Base-by-base conservation (phyloP, 2,329 filamentous ascomycete genomes). In the Botrytis paeoniae region DNA sequence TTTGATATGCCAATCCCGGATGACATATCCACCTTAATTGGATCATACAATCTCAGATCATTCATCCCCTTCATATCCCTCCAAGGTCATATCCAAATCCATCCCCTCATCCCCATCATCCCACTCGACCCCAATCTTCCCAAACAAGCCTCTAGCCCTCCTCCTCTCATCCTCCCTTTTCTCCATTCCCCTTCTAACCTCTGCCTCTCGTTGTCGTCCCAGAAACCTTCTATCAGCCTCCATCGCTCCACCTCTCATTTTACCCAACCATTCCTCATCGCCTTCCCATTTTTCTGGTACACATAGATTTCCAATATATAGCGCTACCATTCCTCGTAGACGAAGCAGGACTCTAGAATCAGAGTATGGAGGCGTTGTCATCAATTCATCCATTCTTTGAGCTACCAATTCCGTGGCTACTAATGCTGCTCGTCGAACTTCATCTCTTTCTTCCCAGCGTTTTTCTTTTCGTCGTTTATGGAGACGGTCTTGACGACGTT, bases 301-400 rank as follows among this genome's bases (percentile, higher is more conserved):
- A 39, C 83, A 80, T 54, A 97, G 82, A 80, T 97, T 93, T 10
- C 87, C 91, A 25, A 93, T 85, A 85, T 93, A 97, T 25, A 96
- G 83, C 0, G 89, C 88, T 9, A 94, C 83, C 87, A 94, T 93
- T 14, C 88, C 94, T 69, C 93, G 86, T 37, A 97, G 83, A 65
- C 91, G 85, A 63, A 95, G 83, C 74, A 97, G 83, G 74, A 90
- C 88, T 7, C 85, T 81, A 77, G 90, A 90, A 73, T 90, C 89
- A 43, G 89, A 89, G 79, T 90, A 97, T 0, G 93, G 93, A 37
- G 89, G 86, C 51, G 87, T 90, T 60, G 87, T 85, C 81, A 97
- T 87, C 41, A 94, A 78, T 62, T 88, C 86, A 79, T 97, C 93
- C 85, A 97, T 89, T 41, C 90, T 87, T 9, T 84, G 82, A 5